Evolutionary conservation across 1,284 basidiomycete species (phyloP), one percentile per base, ranked within the genome.

Genomic region (Ceratobasidium sp.): DNA sequence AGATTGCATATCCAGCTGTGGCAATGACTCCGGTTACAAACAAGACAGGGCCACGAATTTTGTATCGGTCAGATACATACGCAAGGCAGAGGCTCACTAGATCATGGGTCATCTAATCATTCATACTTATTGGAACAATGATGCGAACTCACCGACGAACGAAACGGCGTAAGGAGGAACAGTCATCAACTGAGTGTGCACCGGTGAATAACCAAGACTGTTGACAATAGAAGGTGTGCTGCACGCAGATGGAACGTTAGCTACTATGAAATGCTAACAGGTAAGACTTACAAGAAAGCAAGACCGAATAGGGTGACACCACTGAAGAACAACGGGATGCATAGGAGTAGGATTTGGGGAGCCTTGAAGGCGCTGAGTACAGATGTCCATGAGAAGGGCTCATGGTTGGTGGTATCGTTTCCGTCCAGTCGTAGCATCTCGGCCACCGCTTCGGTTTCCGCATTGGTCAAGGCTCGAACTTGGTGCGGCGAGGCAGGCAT

Each of bases 1-100:
- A 81, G 56, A 81, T 77, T 16, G 79, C 79, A 74, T 81, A 82
- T 2, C 82, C 82, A 49, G 79, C 75, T 24, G 80, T 68, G 0
- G 79, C 77, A 48, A 79, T 76, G 2, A 74, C 1, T 22, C 64
- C 53, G 49, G 73, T 77, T n/a, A 73, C 39, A n/a, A 79, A 76
- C n/a, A 75, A 74, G 56, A 77, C 75, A 2, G 76, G 64, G 22
- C 78, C 78, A 16, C 80, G 78, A 14, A 37, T 49, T 5, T 74
- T 59, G 63, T 74, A 76, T 29, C 74, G 61, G 65, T 80, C 80
- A 5, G 77, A 76, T 54, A 77, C 51, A 68, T 69, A 77, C 11
- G 79, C 78, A 48, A 76, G 77, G 29, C 75, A 8, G 22, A 80
- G 48, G 43, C 77, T 77, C 29, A 77, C 76, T 74, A 37, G 16